Percentiles rank a stretch among this genome's conserved stretches.
Conservation (phyloP, 139 green algal genomes). For the Coelastrella sp. region DNA sequence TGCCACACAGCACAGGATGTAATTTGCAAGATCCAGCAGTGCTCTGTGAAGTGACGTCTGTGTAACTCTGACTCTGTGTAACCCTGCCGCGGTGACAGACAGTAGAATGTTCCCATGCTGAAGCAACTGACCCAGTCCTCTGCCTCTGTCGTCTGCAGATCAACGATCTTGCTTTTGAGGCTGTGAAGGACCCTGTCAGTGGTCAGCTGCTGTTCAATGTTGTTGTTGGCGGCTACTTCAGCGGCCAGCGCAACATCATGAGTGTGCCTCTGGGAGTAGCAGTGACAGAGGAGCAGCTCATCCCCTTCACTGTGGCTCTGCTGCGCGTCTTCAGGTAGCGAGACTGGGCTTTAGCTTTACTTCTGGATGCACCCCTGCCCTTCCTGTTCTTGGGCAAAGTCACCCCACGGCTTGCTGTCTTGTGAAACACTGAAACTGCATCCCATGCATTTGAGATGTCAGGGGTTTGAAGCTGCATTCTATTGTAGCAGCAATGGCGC, state of each 20-base stretch:
- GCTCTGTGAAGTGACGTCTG: background rate
- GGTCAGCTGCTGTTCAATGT: conserved; percentile 75
- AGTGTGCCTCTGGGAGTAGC: conserved; percentile 89
- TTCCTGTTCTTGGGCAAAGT: no score
- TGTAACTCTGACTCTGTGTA: background rate
- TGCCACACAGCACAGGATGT: background rate
- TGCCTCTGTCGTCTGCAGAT: conserved; percentile 81
- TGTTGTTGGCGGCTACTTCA: conserved; percentile 96
- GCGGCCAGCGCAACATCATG: conserved; percentile 91
- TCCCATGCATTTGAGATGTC: no score
- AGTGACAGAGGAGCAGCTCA: conserved; percentile 80
- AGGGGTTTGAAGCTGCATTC: no score
- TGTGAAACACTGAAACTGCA: no score
- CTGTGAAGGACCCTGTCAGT: conserved; percentile 76
- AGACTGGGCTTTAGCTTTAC: background rate
- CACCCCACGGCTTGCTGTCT: no score
- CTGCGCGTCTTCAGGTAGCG: conserved; percentile 81
- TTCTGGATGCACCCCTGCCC: no score
- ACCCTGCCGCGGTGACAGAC: background rate
- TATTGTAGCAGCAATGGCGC: no score
- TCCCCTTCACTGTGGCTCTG: conserved; percentile 81
- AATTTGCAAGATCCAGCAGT: background rate
- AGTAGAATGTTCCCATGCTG: background rate
- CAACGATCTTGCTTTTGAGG: conserved; percentile 97
- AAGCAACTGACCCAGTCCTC: background rate